Evolutionary conservation across 2,329 filamentous ascomycete species (phyloP).

Genomic region (Colletotrichum tofieldiae): DNA sequence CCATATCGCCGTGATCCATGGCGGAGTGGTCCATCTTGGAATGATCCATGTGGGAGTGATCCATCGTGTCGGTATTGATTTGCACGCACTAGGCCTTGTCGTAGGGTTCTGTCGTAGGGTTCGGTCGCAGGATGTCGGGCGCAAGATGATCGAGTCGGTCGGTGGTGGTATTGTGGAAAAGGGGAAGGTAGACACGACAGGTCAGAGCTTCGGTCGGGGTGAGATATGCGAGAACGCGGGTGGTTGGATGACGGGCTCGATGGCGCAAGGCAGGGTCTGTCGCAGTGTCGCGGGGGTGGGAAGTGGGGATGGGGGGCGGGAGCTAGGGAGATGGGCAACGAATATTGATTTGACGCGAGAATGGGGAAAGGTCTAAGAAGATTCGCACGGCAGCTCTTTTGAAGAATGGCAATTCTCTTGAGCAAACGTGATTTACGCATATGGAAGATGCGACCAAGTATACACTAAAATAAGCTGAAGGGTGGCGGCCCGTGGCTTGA

Average conservation of each 20-base stretch:
- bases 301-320: constrained; percentile 1
- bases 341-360: background rate
- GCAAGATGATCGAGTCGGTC: background rate
- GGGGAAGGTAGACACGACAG: constrained; percentile 1
- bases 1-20: constrained; percentile 65
- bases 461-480: background rate
- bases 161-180: constrained; percentile 6
- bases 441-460: background rate
- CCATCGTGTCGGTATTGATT: constrained; percentile 5
- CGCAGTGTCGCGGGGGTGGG: constrained; percentile 22
- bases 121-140: background rate
- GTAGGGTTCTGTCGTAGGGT: background rate
- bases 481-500: constrained; percentile 40
- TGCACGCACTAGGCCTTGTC: background rate
- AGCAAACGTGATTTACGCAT: background rate
- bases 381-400: background rate
- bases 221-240: constrained; percentile 5
- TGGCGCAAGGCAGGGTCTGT: constrained; percentile 2
- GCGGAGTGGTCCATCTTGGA: constrained; percentile 59
- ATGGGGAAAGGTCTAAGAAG: background rate
- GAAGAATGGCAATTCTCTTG: background rate
- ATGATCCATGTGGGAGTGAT: constrained; percentile 58
- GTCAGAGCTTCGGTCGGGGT: background rate
- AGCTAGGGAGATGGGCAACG: constrained; percentile 26
- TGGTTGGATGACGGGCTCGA: constrained; percentile 7